phyloP scores from a whole-genome alignment of 1,139 yeast species.

The Pichia sp. region DNA sequence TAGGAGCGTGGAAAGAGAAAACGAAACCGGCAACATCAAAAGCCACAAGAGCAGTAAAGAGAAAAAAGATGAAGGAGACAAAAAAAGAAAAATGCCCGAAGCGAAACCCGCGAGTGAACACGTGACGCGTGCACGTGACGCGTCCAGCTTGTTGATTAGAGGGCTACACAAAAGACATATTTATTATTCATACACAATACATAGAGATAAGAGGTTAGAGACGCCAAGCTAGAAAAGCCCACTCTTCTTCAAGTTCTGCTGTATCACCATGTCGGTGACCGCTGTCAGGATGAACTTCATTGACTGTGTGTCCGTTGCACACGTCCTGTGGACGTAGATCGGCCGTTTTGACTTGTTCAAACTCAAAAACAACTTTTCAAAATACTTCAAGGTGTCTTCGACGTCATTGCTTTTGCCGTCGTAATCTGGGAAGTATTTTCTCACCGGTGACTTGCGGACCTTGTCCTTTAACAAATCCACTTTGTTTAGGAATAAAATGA shows the following conservation, averaged over 20 bases:
- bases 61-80: not conserved
- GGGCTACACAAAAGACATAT: too few species aligned
- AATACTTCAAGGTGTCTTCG: slow-evolving; percentile 61
- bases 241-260: slow-evolving; percentile 72
- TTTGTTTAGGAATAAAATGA: slow-evolving; percentile 83
- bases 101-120: not conserved
- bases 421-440: slow-evolving; percentile 67
- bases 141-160: too few species aligned
- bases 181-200: too few species aligned
- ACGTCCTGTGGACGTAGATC: slow-evolving; percentile 84
- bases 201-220: too few species aligned
- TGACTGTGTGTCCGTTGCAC: slow-evolving; percentile 87
- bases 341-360: slow-evolving; percentile 65
- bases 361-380: slow-evolving; percentile 57
- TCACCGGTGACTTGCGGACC: slow-evolving; percentile 56
- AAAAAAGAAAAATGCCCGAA: not conserved
- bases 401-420: slow-evolving; percentile 54
- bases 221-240: slow-evolving; percentile 71
- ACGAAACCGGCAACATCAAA: not conserved
- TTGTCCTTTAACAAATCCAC: slow-evolving; percentile 76
- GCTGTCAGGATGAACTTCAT: slow-evolving; percentile 90
- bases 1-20: not conserved
- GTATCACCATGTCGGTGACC: slow-evolving; percentile 85
- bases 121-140: not conserved
- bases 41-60: not conserved